phyloP scores from a whole-genome alignment of 805 yeast genomes.

The Candida ascalaphidarum region DNA sequence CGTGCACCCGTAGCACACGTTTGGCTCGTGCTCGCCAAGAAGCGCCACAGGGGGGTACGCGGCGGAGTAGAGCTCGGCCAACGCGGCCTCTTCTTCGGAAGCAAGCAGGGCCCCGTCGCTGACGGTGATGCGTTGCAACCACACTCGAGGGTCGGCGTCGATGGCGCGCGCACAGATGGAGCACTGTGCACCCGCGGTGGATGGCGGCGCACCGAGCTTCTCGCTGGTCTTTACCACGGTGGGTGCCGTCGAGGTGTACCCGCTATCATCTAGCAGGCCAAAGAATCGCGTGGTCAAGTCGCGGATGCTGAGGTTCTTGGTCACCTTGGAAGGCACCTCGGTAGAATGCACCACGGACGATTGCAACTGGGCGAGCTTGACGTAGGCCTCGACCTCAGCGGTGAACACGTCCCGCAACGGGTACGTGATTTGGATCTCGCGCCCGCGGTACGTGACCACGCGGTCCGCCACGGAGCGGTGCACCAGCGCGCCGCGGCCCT shows the following conservation, averaged over 20 bases:
- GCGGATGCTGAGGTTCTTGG: conserved; percentile 72
- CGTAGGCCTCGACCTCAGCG: conserved; percentile 58
- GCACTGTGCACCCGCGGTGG: conserved; percentile 28
- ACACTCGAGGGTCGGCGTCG: conserved; percentile 48
- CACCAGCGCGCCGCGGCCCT: conserved; percentile 75
- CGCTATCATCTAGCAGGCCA: conserved; percentile 54
- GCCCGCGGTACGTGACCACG: conserved; percentile 15
- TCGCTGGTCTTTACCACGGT: conserved; percentile 88
- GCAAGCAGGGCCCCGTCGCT: conserved; percentile 42
- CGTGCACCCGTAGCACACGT: conserved; percentile 72
- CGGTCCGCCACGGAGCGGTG: conserved; percentile 43
- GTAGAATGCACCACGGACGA: conserved; percentile 15
- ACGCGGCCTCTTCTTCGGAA: conserved; percentile 27
- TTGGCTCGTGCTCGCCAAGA: conserved; percentile 6
- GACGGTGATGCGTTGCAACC: conserved; percentile 68
- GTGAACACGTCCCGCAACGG: conserved; percentile 73
- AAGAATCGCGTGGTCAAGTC: conserved; percentile 73
- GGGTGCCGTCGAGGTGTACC: conserved; percentile 82
- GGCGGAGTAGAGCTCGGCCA: conserved; percentile 11
- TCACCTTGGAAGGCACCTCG: conserved; percentile 27
- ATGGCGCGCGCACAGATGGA: conserved; percentile 47
- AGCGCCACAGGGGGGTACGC: conserved; percentile 7
- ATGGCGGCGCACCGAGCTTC: conserved; percentile 50
- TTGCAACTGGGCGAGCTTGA: conserved; percentile 30
- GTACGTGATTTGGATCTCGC: conserved; percentile 40